phyloP scores from a whole-genome alignment of 2,329 filamentous ascomycete genomes.

The Colletotrichum sp. region DNA sequence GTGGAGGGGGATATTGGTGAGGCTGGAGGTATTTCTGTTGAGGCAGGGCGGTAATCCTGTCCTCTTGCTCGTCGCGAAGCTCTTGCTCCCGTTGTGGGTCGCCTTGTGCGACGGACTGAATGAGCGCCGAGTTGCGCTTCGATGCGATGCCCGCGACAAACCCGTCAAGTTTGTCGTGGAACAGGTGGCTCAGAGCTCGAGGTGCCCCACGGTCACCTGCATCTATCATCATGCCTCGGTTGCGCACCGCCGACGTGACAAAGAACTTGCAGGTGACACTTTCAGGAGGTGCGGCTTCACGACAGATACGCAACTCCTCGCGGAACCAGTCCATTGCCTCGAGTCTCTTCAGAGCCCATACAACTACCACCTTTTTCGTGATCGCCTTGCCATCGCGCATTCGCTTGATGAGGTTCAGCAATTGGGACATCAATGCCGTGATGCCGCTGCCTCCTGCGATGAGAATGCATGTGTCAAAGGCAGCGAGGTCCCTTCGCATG shows the following conservation, averaged over 20 bases:
- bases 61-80: slow-evolving; percentile 81
- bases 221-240: slow-evolving; percentile 28
- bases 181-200: slow-evolving; percentile 72
- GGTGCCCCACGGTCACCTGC: slow-evolving; percentile 51
- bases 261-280: slow-evolving; percentile 94
- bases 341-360: slow-evolving; percentile 92
- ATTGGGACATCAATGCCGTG: slow-evolving; percentile 88
- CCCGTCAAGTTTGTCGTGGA: slow-evolving; percentile 87
- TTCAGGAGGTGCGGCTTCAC: slow-evolving; percentile 86
- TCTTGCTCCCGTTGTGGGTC: slow-evolving; percentile 81
- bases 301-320: slow-evolving; percentile 90
- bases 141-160: slow-evolving; percentile 87
- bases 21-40: slow-evolving; percentile 68
- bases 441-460: slow-evolving; percentile 95
- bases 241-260: slow-evolving; percentile 78
- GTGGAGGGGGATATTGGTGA: slow-evolving; percentile 39
- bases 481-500: slow-evolving; percentile 86
- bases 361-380: slow-evolving; percentile 85
- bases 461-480: slow-evolving; percentile 91
- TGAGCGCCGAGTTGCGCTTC: slow-evolving; percentile 84
- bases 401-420: slow-evolving; percentile 92
- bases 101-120: slow-evolving; percentile 80
- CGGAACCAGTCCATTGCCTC: slow-evolving; percentile 98
- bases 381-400: slow-evolving; percentile 96
- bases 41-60: slow-evolving; percentile 82